Evolutionary conservation across 1,139 yeast genomes (phyloP).

Genomic region (Magnusiomyces ingens): DNA sequence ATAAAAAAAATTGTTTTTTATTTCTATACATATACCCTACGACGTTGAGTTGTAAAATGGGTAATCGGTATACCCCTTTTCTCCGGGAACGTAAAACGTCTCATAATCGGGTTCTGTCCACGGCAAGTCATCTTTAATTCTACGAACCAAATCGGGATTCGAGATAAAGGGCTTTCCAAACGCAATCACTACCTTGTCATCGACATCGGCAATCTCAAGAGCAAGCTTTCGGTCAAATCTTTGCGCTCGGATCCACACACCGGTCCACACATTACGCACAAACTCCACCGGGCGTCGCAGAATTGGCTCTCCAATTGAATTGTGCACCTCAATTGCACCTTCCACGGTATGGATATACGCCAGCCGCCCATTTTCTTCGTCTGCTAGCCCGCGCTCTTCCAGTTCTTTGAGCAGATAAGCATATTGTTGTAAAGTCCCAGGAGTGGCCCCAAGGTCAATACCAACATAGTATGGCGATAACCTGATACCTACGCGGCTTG

Average conservation of each 20-base stretch:
- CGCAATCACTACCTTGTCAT: slow-evolving; percentile 38
- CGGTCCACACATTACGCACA: slow-evolving; percentile 33
- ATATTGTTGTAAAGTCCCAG: slow-evolving; percentile 25
- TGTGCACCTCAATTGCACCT: background rate
- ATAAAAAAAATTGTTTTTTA: background rate
- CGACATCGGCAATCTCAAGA: slow-evolving; percentile 24
- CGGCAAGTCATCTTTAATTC: slow-evolving; percentile 1
- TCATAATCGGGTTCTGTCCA: background rate
- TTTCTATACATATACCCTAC: background rate
- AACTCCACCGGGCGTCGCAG: background rate
- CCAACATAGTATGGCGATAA: slow-evolving; percentile 45
- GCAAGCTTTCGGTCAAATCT: slow-evolving; percentile 30
- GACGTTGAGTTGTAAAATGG: slow-evolving; percentile 1
- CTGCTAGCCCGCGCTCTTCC: slow-evolving; percentile 26
- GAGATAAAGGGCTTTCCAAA: slow-evolving; percentile 7
- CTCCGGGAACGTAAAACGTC: slow-evolving; percentile 11
- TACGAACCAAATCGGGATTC: slow-evolving; percentile 6
- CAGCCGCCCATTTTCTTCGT: slow-evolving; percentile 22
- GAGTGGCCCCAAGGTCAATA: slow-evolving; percentile 30
- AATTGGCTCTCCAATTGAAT: background rate
- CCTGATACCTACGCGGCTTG: slow-evolving; percentile 48
- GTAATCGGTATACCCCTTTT: slow-evolving; percentile 15
- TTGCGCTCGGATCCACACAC: slow-evolving; percentile 37
- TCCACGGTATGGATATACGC: slow-evolving; percentile 52
- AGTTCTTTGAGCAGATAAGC: slow-evolving; percentile 28